Evolutionary conservation across 148 eudicot species (phyloP).

Genomic region (Rhododendron williamsianum): DNA sequence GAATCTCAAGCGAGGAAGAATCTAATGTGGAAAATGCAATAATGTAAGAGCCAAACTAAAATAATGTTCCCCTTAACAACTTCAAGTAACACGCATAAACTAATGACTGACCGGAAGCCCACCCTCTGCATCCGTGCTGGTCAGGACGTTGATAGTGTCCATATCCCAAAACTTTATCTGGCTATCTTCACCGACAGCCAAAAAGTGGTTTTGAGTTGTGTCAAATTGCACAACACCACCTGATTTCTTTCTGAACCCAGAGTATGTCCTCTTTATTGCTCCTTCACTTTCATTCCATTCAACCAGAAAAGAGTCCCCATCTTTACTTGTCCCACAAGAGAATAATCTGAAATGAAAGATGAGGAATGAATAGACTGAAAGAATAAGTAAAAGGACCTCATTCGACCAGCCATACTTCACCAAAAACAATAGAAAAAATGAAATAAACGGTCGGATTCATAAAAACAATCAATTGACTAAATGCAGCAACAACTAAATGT

Average conservation of each 20-base stretch:
- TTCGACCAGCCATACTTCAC: slow-evolving; percentile 1
- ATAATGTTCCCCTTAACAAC: background rate
- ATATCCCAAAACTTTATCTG: slow-evolving; percentile 95
- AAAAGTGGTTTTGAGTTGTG: slow-evolving; percentile 78
- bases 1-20: slow-evolving; percentile 75
- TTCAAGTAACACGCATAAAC: slow-evolving; percentile 5
- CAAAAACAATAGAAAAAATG: background rate
- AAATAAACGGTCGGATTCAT: background rate
- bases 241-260: slow-evolving; percentile 74
- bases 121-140: slow-evolving; percentile 75
- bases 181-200: slow-evolving; percentile 88
- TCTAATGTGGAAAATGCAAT: slow-evolving; percentile 28
- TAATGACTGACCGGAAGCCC: slow-evolving; percentile 68
- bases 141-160: slow-evolving; percentile 55
- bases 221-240: slow-evolving; percentile 82
- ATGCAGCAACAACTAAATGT: background rate
- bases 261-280: slow-evolving; percentile 69
- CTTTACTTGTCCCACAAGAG: slow-evolving; percentile 95
- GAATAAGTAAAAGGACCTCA: background rate
- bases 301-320: slow-evolving; percentile 80
- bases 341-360: slow-evolving; percentile 48
- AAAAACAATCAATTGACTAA: background rate
- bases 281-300: slow-evolving; percentile 99
- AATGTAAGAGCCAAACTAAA: slow-evolving; percentile 10
- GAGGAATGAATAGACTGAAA: background rate